Conservation (phyloP, 1,139 yeast genomes). For the Hansenula sp. region DNA sequence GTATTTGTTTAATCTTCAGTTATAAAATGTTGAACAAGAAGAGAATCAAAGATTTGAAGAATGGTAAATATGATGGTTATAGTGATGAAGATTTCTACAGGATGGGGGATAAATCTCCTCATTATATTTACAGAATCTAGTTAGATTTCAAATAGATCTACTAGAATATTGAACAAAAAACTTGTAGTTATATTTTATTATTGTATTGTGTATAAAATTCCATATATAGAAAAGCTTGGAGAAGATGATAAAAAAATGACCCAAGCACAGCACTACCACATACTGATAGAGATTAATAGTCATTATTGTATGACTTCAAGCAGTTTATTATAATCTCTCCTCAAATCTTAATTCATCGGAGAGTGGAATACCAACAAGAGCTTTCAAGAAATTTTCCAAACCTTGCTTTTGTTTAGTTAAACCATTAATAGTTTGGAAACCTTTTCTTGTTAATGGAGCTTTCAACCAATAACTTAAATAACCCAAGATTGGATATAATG, state of each 20-base stretch:
- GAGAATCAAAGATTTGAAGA: slow-evolving; percentile 18
- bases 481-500: slow-evolving; percentile 81
- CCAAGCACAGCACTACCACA: too few species aligned
- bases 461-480: slow-evolving; percentile 94
- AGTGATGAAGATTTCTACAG: slow-evolving; percentile 24
- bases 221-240: slow-evolving; percentile 21
- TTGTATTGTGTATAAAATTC: neutral
- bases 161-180: too few species aligned
- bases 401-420: slow-evolving; percentile 93
- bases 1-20: slow-evolving; percentile 11
- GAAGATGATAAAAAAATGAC: neutral
- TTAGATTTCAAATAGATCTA: too few species aligned
- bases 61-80: slow-evolving; percentile 26
- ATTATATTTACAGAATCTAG: neutral
- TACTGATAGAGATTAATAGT: too few species aligned
- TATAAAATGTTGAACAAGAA: slow-evolving; percentile 23
- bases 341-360: slow-evolving; percentile 91
- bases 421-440: slow-evolving; percentile 88
- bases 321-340: slow-evolving; percentile 55
- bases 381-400: slow-evolving; percentile 84
- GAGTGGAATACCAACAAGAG: slow-evolving; percentile 86
- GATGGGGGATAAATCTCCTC: slow-evolving; percentile 30
- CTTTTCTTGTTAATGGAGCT: slow-evolving; percentile 92
- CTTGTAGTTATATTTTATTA: too few species aligned
- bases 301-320: too few species aligned